Evolutionary conservation across 352 stramenopile genomes (phyloP).

Genomic region (Pelagophyceae sp.): DNA sequence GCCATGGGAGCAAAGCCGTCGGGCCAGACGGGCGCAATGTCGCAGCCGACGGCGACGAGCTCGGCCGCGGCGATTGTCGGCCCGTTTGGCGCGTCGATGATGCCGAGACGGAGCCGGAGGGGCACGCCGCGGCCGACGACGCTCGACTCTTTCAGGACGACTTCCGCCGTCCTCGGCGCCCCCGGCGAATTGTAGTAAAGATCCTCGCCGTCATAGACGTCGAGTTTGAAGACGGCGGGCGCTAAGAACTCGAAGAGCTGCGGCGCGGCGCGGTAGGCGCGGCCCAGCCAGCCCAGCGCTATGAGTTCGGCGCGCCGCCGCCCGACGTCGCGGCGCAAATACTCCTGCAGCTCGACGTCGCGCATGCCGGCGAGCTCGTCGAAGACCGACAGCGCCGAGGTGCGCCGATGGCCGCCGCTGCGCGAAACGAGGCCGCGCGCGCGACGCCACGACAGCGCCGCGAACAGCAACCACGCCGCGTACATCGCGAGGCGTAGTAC

Average conservation of each 20-base stretch:
- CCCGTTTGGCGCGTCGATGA: no score
- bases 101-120: neutral
- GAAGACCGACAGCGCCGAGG: no score
- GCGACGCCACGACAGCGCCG: no score
- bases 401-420: no score
- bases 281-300: constrained; percentile 6
- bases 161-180: neutral
- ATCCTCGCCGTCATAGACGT: neutral
- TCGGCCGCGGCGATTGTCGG: neutral
- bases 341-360: constrained; percentile 3
- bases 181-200: neutral
- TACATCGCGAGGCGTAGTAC: no score
- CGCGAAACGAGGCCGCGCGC: no score
- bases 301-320: neutral
- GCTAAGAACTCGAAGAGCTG: neutral
- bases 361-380: no score
- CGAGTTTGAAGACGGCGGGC: neutral
- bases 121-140: neutral
- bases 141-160: neutral
- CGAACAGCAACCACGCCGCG: no score
- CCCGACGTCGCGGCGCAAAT: neutral
- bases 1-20: neutral
- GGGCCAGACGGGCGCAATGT: neutral
- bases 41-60: neutral
- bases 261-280: neutral